phyloP scores from a whole-genome alignment of 2,329 filamentous ascomycete species.

The Phoma herbarum region DNA sequence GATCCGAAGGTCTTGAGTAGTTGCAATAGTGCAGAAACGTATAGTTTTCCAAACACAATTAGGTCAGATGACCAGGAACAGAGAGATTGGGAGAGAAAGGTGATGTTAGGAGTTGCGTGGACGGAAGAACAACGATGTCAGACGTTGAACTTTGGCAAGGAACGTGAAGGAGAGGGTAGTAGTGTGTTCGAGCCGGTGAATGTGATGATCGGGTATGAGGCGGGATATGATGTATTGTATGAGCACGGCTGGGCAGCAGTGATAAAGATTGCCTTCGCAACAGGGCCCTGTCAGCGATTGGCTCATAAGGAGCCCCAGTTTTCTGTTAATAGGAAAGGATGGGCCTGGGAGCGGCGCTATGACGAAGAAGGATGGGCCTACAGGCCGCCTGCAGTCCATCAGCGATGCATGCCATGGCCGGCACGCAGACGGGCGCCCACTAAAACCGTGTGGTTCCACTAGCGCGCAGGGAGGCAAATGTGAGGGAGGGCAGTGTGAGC shows the following conservation, averaged over 20 bases:
- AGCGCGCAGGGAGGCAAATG: slow-evolving; percentile 38
- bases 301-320: slow-evolving; percentile 37
- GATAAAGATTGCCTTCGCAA: slow-evolving; percentile 40
- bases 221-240: slow-evolving; percentile 50
- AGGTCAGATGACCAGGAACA: slow-evolving; percentile 34
- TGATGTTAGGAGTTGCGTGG: slow-evolving; percentile 22
- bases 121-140: slow-evolving; percentile 27
- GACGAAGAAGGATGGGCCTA: slow-evolving; percentile 49
- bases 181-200: slow-evolving; percentile 24
- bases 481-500: slow-evolving; percentile 32
- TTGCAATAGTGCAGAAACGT: slow-evolving; percentile 16
- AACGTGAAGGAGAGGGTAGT: slow-evolving; percentile 38
- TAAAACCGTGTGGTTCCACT: slow-evolving; percentile 38
- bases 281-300: slow-evolving; percentile 39
- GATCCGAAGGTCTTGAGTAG: slow-evolving; percentile 20
- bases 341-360: slow-evolving; percentile 46
- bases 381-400: slow-evolving; percentile 43
- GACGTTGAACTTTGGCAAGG: slow-evolving; percentile 22
- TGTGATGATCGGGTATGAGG: slow-evolving; percentile 38
- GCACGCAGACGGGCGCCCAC: slow-evolving; percentile 36
- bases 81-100: slow-evolving; percentile 18
- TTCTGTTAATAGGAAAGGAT: slow-evolving; percentile 52
- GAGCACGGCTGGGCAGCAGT: slow-evolving; percentile 48
- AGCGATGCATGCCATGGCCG: slow-evolving; percentile 40
- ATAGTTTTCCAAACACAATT: slow-evolving; percentile 26